A percentile compares a stretch with the other conserved stretches of the same genome.
Evolutionary conservation across 345 rosid genomes (phyloP).

Genomic region (Geranium rotundifolium): DNA sequence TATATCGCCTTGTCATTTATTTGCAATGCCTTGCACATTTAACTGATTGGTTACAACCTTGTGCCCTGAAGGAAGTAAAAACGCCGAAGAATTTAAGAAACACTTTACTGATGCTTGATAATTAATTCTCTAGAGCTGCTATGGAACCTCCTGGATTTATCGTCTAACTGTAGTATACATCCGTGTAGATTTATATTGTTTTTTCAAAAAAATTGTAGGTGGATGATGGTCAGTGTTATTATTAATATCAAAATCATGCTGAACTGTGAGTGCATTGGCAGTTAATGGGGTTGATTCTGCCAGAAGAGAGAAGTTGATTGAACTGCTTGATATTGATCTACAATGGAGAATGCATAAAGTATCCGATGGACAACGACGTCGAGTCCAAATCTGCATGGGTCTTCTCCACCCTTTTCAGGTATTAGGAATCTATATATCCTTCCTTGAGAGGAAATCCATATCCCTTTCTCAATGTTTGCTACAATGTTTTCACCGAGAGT

Average conservation of each 20-base stretch:
- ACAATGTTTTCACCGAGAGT: slow-evolving; percentile 1
- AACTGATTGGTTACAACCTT: not conserved
- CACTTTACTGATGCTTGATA: not conserved
- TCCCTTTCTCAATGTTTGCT: not conserved
- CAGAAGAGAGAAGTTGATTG: slow-evolving; percentile 79
- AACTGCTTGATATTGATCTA: slow-evolving; percentile 85
- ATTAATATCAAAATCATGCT: not conserved
- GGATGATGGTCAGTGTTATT: not conserved
- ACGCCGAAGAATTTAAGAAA: not conserved
- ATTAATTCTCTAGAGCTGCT: too few species aligned
- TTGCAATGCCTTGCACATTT: not conserved
- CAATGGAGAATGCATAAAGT: slow-evolving; percentile 99
- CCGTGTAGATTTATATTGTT: not conserved
- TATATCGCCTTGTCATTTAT: not conserved
- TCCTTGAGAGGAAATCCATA: not conserved
- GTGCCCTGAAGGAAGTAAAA: not conserved
- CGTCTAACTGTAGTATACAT: not conserved
- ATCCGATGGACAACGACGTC: slow-evolving; percentile 93
- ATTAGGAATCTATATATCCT: slow-evolving; percentile 1
- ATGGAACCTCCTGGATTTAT: not conserved
- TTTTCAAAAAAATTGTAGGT: not conserved
- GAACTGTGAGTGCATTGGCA: slow-evolving; percentile 13
- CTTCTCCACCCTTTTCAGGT: slow-evolving; percentile 93
- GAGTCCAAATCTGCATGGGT: slow-evolving; percentile 98
- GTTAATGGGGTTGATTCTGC: slow-evolving; percentile 86